Evolutionary conservation across 306 rosid genomes (phyloP).

Genomic region (Dryas alaskensis): DNA sequence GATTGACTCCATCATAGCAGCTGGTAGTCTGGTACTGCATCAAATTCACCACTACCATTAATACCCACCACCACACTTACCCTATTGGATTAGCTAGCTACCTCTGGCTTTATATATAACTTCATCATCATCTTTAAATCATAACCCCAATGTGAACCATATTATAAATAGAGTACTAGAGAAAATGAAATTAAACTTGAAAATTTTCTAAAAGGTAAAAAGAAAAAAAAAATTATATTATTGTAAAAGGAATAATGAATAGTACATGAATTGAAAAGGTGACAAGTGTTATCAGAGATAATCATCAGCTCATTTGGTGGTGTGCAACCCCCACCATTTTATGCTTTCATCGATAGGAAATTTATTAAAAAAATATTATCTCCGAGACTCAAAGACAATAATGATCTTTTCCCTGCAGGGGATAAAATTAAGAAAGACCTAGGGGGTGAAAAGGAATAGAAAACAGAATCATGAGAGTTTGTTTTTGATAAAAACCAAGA

Average conservation of each 20-base stretch:
- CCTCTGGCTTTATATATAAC: background rate
- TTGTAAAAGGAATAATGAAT: constrained; percentile 26
- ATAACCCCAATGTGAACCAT: background rate
- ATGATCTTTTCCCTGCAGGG: no score
- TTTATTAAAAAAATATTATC: background rate
- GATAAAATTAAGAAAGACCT: no score
- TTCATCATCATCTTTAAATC: background rate
- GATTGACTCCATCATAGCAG: constrained; percentile 54
- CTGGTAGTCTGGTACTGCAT: constrained; percentile 44
- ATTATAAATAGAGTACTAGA: background rate
- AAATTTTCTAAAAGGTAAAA: background rate
- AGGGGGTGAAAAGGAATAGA: constrained; percentile 28
- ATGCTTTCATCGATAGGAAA: constrained; percentile 16
- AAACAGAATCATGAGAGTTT: constrained; percentile 57
- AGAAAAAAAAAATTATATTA: background rate
- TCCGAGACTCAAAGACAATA: background rate
- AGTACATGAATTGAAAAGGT: constrained; percentile 47
- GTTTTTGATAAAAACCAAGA: constrained; percentile 53
- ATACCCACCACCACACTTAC: constrained; percentile 14
- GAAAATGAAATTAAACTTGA: constrained; percentile 12
- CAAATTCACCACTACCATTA: constrained; percentile 67
- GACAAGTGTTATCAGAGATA: constrained; percentile 67
- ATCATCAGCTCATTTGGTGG: constrained; percentile 86
- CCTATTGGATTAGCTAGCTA: constrained; percentile 14
- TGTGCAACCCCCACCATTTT: constrained; percentile 46